Evolutionary conservation across 2,329 filamentous ascomycete species (phyloP).

Genomic region (Aspergillus thermomutatus): DNA sequence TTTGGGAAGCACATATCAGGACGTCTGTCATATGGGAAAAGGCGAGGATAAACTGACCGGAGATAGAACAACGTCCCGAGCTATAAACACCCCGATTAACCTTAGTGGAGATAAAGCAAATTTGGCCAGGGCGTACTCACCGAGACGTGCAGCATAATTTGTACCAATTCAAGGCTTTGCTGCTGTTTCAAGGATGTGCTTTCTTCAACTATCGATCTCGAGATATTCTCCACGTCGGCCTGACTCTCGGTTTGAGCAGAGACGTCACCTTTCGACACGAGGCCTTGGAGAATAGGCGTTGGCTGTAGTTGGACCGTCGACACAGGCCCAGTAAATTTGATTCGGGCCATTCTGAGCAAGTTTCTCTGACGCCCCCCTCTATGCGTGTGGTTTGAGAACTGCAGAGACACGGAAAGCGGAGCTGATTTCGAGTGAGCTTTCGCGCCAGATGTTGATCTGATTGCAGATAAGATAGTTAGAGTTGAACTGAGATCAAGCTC

Average conservation of each 20-base stretch:
- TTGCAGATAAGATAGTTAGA: background rate
- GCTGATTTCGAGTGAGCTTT: background rate
- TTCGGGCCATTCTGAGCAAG: conserved; percentile 19
- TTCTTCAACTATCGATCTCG: conserved; percentile 9
- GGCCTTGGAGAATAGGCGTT: conserved; percentile 4
- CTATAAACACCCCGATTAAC: conserved; percentile 19
- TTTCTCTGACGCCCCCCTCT: background rate
- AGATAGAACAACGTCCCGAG: conserved; percentile 35
- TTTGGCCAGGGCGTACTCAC: conserved; percentile 27
- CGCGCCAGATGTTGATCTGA: background rate
- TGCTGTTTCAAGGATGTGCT: conserved; percentile 30
- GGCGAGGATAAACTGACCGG: conserved; percentile 19
- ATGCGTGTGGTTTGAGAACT: background rate
- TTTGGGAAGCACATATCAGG: conserved; percentile 16
- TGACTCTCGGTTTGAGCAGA: conserved; percentile 13
- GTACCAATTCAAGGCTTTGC: conserved; percentile 47
- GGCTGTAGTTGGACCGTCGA: conserved; percentile 17
- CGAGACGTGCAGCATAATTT: conserved; percentile 47
- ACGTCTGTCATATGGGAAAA: background rate
- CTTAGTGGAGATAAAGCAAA: background rate
- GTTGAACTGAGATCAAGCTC: background rate
- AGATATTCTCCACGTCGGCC: conserved; percentile 6
- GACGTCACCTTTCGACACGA: conserved; percentile 5
- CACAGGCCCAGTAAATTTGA: conserved; percentile 21
- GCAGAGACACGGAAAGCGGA: background rate